These are phyloP conservation scores for Penicillium sp. DNA, from an alignment of 2,329 filamentous ascomycete species.

Conservation along the genomic window DNA sequence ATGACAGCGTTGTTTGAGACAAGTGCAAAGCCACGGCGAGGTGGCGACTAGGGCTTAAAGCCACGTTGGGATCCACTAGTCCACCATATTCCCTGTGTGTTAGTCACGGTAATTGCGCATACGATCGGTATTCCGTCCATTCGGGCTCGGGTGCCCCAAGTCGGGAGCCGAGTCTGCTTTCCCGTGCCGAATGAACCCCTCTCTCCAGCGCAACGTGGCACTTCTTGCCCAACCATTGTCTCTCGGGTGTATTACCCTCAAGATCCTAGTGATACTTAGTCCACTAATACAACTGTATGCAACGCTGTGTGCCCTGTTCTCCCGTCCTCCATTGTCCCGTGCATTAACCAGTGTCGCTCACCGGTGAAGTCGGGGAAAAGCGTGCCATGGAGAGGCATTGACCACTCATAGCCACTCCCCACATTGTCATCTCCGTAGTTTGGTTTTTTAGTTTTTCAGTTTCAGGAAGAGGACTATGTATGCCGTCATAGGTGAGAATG, in stretches of 20 bases:
- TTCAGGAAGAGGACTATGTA: slow-evolving; percentile 12
- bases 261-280: neutral
- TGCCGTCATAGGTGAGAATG: slow-evolving; percentile 25
- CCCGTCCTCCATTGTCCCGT: slow-evolving; percentile 8
- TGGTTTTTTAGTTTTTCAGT: neutral
- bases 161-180: slow-evolving; percentile 3
- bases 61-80: neutral
- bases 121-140: slow-evolving; percentile 11
- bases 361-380: slow-evolving; percentile 25
- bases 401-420: slow-evolving; percentile 15
- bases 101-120: slow-evolving; percentile 3
- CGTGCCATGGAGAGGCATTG: slow-evolving; percentile 12
- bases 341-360: slow-evolving; percentile 23
- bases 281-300: slow-evolving; percentile 1
- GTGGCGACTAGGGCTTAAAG: neutral
- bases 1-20: neutral
- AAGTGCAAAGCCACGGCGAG: neutral
- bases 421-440: slow-evolving; percentile 14
- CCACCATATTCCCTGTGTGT: neutral
- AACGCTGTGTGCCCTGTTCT: slow-evolving; percentile 9
- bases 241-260: neutral
- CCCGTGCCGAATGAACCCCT: slow-evolving; percentile 6
- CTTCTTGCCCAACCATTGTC: neutral
- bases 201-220: neutral
- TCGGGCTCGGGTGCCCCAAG: slow-evolving; percentile 4